Base-by-base conservation (phyloP, 805 yeast species). In the Cyberlindnera americana region DNA sequence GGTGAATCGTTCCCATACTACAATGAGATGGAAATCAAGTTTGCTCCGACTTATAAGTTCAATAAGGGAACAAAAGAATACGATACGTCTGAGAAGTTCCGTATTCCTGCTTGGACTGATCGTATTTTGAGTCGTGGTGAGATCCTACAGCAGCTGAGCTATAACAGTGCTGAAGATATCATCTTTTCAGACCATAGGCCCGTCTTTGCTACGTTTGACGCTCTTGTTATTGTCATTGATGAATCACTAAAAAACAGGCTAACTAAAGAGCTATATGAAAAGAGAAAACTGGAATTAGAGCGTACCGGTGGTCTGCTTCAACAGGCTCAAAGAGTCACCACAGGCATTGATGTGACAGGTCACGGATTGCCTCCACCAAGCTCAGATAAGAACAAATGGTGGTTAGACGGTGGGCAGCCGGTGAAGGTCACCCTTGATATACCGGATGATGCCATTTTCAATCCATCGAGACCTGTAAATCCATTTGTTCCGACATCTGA, bases 61-160 rank as follows among this genome's bases (percentile, higher is more conserved):
- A 95, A 93, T 57, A 83, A 86, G 35, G 95, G 95, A 5, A 83
- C 95, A 0, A 76, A 74, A 33, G 63, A 57, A 3, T 93, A 90
- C 58, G 99, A 93, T 59, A 75, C 95, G 0, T 81, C 95, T 29
- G 98, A 91, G 54, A 93, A 93, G 61, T 81, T 80, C 61, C 75
- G 99, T 46, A 80, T 86, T 11, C 99, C 99, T 1, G 95, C 99
- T 0, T 93, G 99, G 99, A 90, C 98, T 3, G 99, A 93, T 64
- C 67, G 99, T 41, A 80, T 91, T 23, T 61, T 90, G 34, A 81
- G 78, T 53, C 67, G 83, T 19, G 80, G 84, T 13, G 64, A 65
- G n/a, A 67, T 73, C 10, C 59, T 90, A 41, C 69, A 65, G 32
- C 91, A 84, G 46, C 46, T 72, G 1, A 62, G 66, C 7, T 93